A percentile compares a stretch with the other conserved stretches of the same genome.
Evolutionary conservation across 2,329 filamentous ascomycete genomes (phyloP).

Genomic region (Fusarium aywerte): DNA sequence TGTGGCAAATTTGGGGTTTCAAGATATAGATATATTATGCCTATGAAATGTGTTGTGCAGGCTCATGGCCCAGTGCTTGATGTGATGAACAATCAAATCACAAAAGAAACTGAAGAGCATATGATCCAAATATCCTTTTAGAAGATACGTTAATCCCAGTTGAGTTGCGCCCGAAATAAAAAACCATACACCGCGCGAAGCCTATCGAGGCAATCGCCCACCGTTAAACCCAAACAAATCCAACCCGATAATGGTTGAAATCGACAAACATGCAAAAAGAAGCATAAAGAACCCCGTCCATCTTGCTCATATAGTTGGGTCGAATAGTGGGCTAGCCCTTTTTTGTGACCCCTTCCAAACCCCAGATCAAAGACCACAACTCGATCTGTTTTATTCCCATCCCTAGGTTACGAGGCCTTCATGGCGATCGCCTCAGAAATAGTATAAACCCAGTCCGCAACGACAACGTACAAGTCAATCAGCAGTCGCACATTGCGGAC

Average conservation of each 20-base stretch:
- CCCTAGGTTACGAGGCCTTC: conserved; percentile 8
- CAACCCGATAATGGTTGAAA: conserved; percentile 20
- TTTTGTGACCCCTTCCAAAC: neutral
- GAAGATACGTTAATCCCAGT: conserved; percentile 17
- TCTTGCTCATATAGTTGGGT: conserved; percentile 16
- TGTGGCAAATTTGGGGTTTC: neutral
- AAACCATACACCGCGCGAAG: conserved; percentile 26
- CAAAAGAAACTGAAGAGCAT: conserved; percentile 19
- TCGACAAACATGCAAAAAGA: conserved; percentile 27
- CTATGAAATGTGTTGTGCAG: neutral
- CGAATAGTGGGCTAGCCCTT: conserved; percentile 5
- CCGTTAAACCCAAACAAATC: conserved; percentile 7
- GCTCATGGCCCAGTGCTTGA: neutral
- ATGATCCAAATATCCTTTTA: conserved; percentile 14
- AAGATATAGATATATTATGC: neutral
- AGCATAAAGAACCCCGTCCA: conserved; percentile 10
- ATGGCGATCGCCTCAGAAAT: conserved; percentile 3
- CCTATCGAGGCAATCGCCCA: conserved; percentile 16
- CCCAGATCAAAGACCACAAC: neutral
- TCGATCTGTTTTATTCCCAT: conserved; percentile 19
- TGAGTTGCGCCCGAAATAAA: conserved; percentile 26
- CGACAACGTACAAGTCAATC: conserved; percentile 11
- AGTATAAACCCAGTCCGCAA: conserved; percentile 4
- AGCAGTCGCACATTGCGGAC: neutral
- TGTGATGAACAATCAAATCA: conserved; percentile 1